Evolutionary conservation across 2,329 filamentous ascomycete species (phyloP).

Genomic region (Trichoderma cornu-damae): DNA sequence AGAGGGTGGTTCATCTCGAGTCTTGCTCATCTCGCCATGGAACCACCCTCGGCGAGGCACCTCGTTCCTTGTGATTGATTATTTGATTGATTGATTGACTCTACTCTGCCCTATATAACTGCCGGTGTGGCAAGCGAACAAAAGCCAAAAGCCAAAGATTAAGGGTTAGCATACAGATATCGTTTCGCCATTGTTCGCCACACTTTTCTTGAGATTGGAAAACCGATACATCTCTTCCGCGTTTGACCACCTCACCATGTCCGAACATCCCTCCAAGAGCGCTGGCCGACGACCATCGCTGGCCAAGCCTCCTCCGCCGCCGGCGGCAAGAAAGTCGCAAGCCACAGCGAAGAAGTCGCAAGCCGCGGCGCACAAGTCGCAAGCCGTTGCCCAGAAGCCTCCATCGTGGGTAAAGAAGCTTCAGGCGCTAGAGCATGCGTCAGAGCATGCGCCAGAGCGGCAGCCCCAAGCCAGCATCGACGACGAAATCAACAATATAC

Average conservation of each 20-base stretch:
- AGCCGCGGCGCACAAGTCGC: neutral
- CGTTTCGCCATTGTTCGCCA: neutral
- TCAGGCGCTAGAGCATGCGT: neutral
- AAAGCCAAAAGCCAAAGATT: neutral
- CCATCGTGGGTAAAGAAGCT: neutral
- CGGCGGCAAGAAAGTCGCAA: neutral
- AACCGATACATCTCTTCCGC: neutral
- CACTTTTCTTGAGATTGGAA: neutral
- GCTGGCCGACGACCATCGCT: constrained; percentile 20
- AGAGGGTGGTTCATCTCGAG: constrained; percentile 47
- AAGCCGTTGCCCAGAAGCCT: neutral
- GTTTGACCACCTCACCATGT: constrained; percentile 18
- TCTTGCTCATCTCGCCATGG: constrained; percentile 46
- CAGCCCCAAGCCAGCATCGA: constrained; percentile 26
- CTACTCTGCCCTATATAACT: constrained; percentile 5
- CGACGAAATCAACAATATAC: constrained; percentile 38
- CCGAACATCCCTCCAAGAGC: constrained; percentile 25
- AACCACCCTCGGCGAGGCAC: constrained; percentile 49
- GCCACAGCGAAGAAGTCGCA: constrained; percentile 10
- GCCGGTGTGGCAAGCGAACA: constrained; percentile 1
- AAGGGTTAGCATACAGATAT: neutral
- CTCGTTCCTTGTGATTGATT: constrained; percentile 17
- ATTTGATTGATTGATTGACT: neutral
- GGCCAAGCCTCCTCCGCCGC: neutral
- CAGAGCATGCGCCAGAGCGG: neutral